Evolutionary conservation across 2,329 filamentous ascomycete species (phyloP), one percentile per base, ranked within the genome.

Genomic region (Pseudogymnoascus sp.): DNA sequence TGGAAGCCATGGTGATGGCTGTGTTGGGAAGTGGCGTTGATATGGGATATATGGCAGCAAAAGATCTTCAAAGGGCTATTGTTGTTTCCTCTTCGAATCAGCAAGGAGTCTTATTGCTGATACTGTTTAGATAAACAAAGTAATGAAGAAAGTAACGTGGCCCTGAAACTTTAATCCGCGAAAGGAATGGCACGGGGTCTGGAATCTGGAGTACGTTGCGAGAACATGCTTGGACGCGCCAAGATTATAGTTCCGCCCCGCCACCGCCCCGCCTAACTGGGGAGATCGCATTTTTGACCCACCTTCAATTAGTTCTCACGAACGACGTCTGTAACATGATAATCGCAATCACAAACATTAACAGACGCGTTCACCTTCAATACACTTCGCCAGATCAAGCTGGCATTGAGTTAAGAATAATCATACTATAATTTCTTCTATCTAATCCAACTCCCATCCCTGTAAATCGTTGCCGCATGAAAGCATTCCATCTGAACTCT

Each of bases 1-100:
- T 62, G n/a, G 62, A 58, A 10, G 68, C 67, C 70, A 72, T 72
- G 29, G 12, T 62, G 27, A 21, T 15, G 9, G 48, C 2, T 21
- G 18, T 55, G 48, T 13, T 33, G 18, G 48, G 15, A 55, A 18
- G 48, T 55, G 48, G 48, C 48, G 48, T 55, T 55, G 48, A 55
- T 33, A 21, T 33, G 29, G 48, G 18, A 31, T 33, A 18, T 33
- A 31, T 13, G 27, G 48, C 18, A 15, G 29, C 48, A 55, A 7
- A 33, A 18, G 48, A 21, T 5, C 29, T 55, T 33, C 12, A 18
- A 55, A 18, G n/a, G 12, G 29, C 15, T 6, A 55, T 33, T 55
- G 5, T 21, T 55, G 48, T 12, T 18, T 55, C 29, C 5, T 15
- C 48, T 55, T 55, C n/a, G 33, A 55, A 12, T 13, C 5, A 18